phyloP scores from a whole-genome alignment of 2,329 filamentous ascomycete species.

The Pseudopyrenochaeta lycopersici region DNA sequence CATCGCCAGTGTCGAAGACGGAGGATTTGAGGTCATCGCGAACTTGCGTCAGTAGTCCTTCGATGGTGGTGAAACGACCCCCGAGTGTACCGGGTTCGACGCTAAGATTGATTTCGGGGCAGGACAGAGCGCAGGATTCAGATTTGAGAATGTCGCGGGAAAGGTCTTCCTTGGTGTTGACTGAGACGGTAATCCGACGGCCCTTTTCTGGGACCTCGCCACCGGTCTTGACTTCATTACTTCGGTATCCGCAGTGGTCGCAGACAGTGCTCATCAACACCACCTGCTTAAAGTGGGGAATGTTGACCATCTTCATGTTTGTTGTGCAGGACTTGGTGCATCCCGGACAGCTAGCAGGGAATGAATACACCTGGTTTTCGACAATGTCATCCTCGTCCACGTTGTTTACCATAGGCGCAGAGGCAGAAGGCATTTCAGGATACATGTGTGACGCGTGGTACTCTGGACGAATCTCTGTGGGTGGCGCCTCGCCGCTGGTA shows the following conservation, averaged over 20 bases:
- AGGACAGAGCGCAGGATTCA: conserved; percentile 87
- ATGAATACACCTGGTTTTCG: conserved; percentile 90
- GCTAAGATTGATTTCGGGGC: conserved; percentile 84
- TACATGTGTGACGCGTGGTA: conserved; percentile 59
- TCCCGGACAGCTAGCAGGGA: conserved; percentile 90
- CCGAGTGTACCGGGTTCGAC: conserved; percentile 95
- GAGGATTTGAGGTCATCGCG: conserved; percentile 86
- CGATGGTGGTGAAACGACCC: conserved; percentile 95
- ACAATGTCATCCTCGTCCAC: conserved; percentile 75
- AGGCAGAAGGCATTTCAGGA: conserved; percentile 49
- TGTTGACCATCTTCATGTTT: conserved; percentile 99
- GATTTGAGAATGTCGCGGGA: conserved; percentile 95
- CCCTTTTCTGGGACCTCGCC: conserved; percentile 89
- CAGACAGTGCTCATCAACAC: conserved; percentile 95
- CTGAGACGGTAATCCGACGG: conserved; percentile 79
- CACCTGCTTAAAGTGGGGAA: conserved; percentile 97
- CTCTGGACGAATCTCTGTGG: conserved; percentile 64
- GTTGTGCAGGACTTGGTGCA: conserved; percentile 87
- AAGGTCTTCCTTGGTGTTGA: conserved; percentile 76
- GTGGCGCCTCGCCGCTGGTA: conserved; percentile 58
- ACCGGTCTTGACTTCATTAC: conserved; percentile 97
- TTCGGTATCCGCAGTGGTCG: conserved; percentile 90
- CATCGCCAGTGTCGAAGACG: conserved; percentile 80
- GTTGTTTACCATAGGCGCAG: conserved; percentile 51
- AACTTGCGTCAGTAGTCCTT: conserved; percentile 91